Evolutionary conservation across 2,329 filamentous ascomycete species (phyloP), one percentile per base, ranked within the genome.

Genomic region (Ophiocordyceps camponoti-rufipedis): DNA sequence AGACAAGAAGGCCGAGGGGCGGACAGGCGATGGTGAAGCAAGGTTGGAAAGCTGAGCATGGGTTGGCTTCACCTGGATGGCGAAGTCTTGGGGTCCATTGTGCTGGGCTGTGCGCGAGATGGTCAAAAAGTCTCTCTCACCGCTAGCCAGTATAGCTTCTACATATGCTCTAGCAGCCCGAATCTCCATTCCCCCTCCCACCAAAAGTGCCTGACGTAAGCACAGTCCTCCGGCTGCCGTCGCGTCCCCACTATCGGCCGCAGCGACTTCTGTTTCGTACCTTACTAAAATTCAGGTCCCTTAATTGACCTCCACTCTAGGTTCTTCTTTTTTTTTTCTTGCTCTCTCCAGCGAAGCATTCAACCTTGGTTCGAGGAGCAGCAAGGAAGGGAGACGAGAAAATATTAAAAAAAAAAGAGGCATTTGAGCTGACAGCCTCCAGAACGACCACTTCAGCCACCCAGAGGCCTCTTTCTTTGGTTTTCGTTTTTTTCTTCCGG

Each of bases 291-390:
- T 33, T 31, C 12, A 33, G 42, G 42, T 43, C 42, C 42, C 42
- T 43, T 45, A 41, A 41, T 41, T 33, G 29, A 41, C 45, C 28
- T 43, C 41, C 45, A 42, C 13, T 42, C 29, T 41, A 35, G 40
- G 38, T 39, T 46, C 50, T 45, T 33, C n/a, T 42, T 41, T 45
- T 45, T 45, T 45, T 45, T 38, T 16, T 38, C 6, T 42, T 14
- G 18, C 32, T 35, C 31, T 39, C 32, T 32, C 32, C 42, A 32
- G 29, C 29, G 31, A 32, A 44, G 42, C 42, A 44, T 39, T 39
- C 38, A 35, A 44, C 23, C 41, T 33, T 41, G 28, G 29, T 45
- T 16, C 38, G 9, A 42, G 35, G 39, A 40, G 35, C 35, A 39
- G 35, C 35, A 31, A 9, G 29, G 12, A 31, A 31, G 29, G 29